Base-by-base conservation (phyloP, 2,329 filamentous ascomycete genomes). In the Huntiella abstrusa region DNA sequence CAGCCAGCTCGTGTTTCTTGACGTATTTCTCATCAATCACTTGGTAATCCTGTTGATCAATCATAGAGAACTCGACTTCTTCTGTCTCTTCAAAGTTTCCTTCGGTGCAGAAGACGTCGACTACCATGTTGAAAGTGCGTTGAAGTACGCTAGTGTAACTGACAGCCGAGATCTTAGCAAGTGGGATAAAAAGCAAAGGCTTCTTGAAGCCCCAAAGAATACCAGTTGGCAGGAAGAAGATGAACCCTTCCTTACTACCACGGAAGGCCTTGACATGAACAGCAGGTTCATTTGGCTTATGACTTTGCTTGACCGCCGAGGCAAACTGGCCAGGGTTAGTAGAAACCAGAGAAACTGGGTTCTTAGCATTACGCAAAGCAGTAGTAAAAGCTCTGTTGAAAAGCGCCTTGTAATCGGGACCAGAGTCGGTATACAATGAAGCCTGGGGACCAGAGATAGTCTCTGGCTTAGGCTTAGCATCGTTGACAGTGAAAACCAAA, bases 141-240 rank as follows among this genome's bases (percentile, higher is more conserved):
- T 80, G 76, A 40, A 81, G 62, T 19, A 82, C 74, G 49, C 64
- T 79, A 4, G 75, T 79, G 56, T 79, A 81, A 54, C 73, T 78
- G n/a, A 80, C 64, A 2, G 75, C 73, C 0, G 65, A 64, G 43
- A 81, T 74, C 10, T 69, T 65, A 45, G 71, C 68, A 13, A 79
- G 65, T 4, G 75, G 73, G 4, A 81, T 63, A 53, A 80, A 80
- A 16, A 78, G 60, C 2, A 81, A 57, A 0, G 77, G 77, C 58
- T 81, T 82, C 60, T 80, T 80, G 64, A 77, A 82, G 0, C 68
- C 76, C 75, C 76, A 82, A 5, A 82, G 57, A 46, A 82, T 80
- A 11, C 77, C 77, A 19, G 66, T 75, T 32, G 75, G 69, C 12
- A 82, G 61, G 55, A 81, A 80, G 55, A 80, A 81, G 1, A 81